Evolutionary conservation across 1,284 basidiomycete genomes (phyloP).

Genomic region (Psilocybe mexicana): DNA sequence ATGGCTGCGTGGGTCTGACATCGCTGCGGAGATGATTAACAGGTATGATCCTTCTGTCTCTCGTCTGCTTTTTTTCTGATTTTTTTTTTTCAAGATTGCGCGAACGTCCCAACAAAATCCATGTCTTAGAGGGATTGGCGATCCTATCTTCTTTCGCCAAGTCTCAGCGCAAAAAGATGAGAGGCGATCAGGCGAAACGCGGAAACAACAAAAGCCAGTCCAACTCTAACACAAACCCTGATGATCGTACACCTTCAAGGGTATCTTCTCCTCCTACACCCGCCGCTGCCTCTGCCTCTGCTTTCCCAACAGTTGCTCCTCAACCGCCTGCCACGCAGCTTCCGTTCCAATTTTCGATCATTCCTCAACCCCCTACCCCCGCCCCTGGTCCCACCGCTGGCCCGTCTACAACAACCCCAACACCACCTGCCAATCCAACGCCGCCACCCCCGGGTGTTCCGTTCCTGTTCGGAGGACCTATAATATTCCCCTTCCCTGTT

Average conservation of each 20-base stretch:
- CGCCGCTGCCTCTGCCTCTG: neutral
- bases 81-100: slow-evolving; percentile 37
- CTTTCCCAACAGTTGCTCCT: neutral
- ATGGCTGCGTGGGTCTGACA: slow-evolving; percentile 48
- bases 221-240: neutral
- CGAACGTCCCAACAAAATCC: slow-evolving; percentile 53
- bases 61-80: neutral
- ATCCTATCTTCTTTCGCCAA: slow-evolving; percentile 50
- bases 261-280: neutral
- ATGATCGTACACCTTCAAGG: neutral
- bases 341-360: neutral
- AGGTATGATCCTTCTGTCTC: slow-evolving; percentile 36
- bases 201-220: slow-evolving; percentile 7
- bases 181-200: slow-evolving; percentile 16
- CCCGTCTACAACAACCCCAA: neutral
- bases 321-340: neutral
- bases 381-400: neutral
- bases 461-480: neutral
- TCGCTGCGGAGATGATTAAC: slow-evolving; percentile 54
- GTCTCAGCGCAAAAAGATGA: slow-evolving; percentile 43
- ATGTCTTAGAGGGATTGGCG: slow-evolving; percentile 52
- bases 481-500: neutral
- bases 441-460: neutral
- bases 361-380: neutral
- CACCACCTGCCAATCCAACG: neutral